Base-by-base conservation (phyloP, 345 rosid genomes). In the Reutealis trisperma region DNA sequence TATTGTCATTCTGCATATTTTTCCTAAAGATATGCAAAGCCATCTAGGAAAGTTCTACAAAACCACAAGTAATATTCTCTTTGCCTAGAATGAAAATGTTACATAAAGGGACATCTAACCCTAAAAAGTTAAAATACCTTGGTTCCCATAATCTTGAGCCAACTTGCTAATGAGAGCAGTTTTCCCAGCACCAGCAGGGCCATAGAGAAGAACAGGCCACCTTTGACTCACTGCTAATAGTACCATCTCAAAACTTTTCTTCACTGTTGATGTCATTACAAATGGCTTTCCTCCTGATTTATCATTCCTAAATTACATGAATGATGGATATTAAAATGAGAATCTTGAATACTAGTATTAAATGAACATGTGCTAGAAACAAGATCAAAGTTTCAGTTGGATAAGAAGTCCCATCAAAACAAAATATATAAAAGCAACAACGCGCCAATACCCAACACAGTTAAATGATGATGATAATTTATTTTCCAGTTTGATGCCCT, bases 121-220 rank as follows among this genome's bases (percentile, higher is more conserved):
- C 57, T 65, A 71, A 76, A 30, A 64, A 77, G 47, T 47, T 70
- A 69, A 70, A 75, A 72, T 89, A 95, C 99, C 98, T 63, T 87
- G 85, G 79, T 83, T 91, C 67, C 96, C 91, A 81, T 88, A 82
- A 70, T 88, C 96, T 62, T 60, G 54, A 51, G 93, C 98, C 84
- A 95, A 86, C 84, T 89, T 86, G 84, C 82, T 86, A 54, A 96
- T 84, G 60, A 96, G 88, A 63, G 97, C 94, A 86, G 99, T 89
- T 88, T 96, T 96, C 76, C 99, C 99, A 69, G 89, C 83, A 71
- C 99, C 96, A 58, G 97, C 81, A 75, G 91, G 96, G 73, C 99
- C 99, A 81, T 90, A 92, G 0, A 92, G 87, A 83, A 96, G 97
- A 82, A 93, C 92, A 77, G 99, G 98, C 91, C 98, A 93, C 82